Evolutionary conservation across 345 rosid species (phyloP), one percentile per base, ranked within the genome.

Genomic region (Lenwebbia sp.): DNA sequence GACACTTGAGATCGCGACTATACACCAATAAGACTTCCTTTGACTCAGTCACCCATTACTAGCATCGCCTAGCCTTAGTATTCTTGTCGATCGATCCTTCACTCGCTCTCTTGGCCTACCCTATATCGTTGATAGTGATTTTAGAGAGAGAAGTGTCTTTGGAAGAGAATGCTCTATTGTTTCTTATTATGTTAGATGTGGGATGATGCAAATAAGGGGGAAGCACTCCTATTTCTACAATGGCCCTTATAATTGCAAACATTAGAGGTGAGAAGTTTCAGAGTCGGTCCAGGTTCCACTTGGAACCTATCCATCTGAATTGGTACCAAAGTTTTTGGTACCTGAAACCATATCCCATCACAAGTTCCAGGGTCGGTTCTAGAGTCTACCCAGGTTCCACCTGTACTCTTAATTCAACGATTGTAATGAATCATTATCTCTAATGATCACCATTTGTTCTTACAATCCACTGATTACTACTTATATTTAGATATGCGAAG

Each of bases 281-380:
- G 3, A 4, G 3, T 50, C 14, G 4, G 1, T 50, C 4, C 0
- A 50, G 14, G 4, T 50, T 50, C 4, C 4, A 50, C 4, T 12
- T 50, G 14, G 14, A 50, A 50, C 52, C 14, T 50, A 50, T 12
- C 14, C 4, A 50, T 50, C 1, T 50, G 52, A 50, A 50, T 50
- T 10, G 13, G 52, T 50, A 50, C 13, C 52, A 50, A 11, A 49
- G 50, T 49, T 49, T 49, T 10, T 49, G 50, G 50, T 10, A 49
- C 12, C 13, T 10, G 50, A 14, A 50, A 50, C 14, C 52, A 50
- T 50, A 50, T 50, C 14, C 52, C 12, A 50, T 50, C 14, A 50
- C 4, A 50, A 50, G 4, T 50, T 50, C 13, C 4, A 12, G 3
- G 14, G 4, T 50, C 4, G 3, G 2, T 11, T 50, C 12, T 3